phyloP scores from a whole-genome alignment of 2,329 filamentous ascomycete species.

The Scorias spongiosa region DNA sequence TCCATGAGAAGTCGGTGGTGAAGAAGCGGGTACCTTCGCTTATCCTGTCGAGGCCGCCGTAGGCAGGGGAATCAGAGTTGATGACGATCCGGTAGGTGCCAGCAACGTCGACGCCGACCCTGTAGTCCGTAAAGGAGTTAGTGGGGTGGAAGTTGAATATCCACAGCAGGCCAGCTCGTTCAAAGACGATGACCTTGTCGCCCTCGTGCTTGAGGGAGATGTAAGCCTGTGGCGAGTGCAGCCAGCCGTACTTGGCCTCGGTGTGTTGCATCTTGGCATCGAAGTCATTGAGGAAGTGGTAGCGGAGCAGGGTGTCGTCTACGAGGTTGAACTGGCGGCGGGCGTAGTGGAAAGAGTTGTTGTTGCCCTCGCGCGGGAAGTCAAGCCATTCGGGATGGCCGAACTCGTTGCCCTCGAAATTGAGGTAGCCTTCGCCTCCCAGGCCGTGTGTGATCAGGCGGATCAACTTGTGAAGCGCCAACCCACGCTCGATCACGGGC shows the following conservation, averaged over 20 bases:
- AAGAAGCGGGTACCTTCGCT: slow-evolving; percentile 76
- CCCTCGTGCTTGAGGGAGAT: slow-evolving; percentile 84
- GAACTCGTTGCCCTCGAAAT: slow-evolving; percentile 98
- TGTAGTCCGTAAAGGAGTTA: slow-evolving; percentile 78
- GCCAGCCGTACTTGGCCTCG: slow-evolving; percentile 84
- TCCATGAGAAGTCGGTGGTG: slow-evolving; percentile 83
- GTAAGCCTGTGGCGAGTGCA: slow-evolving; percentile 72
- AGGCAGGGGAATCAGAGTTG: slow-evolving; percentile 60
- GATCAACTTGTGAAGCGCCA: slow-evolving; percentile 95
- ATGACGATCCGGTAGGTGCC: slow-evolving; percentile 82
- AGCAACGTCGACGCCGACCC: slow-evolving; percentile 68
- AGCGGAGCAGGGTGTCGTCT: slow-evolving; percentile 72
- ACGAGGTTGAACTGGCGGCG: slow-evolving; percentile 85
- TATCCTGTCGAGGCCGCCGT: slow-evolving; percentile 67
- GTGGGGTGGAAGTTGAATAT: slow-evolving; percentile 91
- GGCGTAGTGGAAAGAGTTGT: slow-evolving; percentile 25
- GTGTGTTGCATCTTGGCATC: slow-evolving; percentile 80
- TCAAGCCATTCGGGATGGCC: slow-evolving; percentile 98
- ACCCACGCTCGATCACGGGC: slow-evolving; percentile 73
- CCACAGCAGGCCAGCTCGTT: slow-evolving; percentile 78
- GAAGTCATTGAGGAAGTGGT: slow-evolving; percentile 85
- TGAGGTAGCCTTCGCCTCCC: slow-evolving; percentile 91
- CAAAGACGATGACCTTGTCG: slow-evolving; percentile 93
- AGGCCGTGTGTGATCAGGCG: slow-evolving; percentile 80
- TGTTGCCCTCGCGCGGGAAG: slow-evolving; percentile 70